Percentiles rank a stretch among this genome's conserved stretches.
Conservation (phyloP, 2,329 filamentous ascomycete genomes). For the Didymella arachidicola region DNA sequence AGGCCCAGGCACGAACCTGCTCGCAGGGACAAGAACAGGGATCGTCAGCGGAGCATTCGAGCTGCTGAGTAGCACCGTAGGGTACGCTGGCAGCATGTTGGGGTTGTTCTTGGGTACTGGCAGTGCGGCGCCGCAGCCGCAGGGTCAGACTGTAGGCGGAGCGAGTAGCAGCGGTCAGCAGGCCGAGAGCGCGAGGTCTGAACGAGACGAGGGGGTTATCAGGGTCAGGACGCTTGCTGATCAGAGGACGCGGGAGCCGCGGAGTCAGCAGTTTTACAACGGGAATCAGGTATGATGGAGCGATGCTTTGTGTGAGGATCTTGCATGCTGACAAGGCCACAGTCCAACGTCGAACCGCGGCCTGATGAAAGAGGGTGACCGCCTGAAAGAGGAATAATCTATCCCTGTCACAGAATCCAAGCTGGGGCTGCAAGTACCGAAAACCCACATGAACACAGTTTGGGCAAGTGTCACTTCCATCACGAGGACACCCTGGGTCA, state of each 20-base stretch:
- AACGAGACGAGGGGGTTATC: slow-evolving; percentile 36
- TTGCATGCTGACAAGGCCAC: background rate
- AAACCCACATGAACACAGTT: too few species aligned
- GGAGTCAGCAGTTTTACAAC: slow-evolving; percentile 79
- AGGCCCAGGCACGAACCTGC: slow-evolving; percentile 37
- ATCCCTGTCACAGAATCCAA: too few species aligned
- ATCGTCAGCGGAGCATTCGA: slow-evolving; percentile 46
- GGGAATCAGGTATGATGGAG: slow-evolving; percentile 75
- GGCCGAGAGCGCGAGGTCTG: slow-evolving; percentile 20
- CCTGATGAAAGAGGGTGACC: slow-evolving; percentile 7
- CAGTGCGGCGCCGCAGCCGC: slow-evolving; percentile 14
- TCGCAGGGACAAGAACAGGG: slow-evolving; percentile 44
- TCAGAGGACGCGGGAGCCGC: slow-evolving; percentile 59
- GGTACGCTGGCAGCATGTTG: slow-evolving; percentile 44
- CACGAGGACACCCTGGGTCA: background rate
- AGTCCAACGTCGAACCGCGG: slow-evolving; percentile 16
- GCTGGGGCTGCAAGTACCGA: too few species aligned
- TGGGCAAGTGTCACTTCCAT: too few species aligned
- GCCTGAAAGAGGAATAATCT: background rate
- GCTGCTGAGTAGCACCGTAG: slow-evolving; percentile 46
- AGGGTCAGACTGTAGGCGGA: slow-evolving; percentile 22
- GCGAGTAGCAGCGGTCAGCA: slow-evolving; percentile 20
- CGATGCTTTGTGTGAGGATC: too few species aligned
- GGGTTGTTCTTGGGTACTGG: slow-evolving; percentile 40
- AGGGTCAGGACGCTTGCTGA: slow-evolving; percentile 56